Evolutionary conservation across 2,329 filamentous ascomycete species (phyloP).

Genomic region (Aspergillus sojae): DNA sequence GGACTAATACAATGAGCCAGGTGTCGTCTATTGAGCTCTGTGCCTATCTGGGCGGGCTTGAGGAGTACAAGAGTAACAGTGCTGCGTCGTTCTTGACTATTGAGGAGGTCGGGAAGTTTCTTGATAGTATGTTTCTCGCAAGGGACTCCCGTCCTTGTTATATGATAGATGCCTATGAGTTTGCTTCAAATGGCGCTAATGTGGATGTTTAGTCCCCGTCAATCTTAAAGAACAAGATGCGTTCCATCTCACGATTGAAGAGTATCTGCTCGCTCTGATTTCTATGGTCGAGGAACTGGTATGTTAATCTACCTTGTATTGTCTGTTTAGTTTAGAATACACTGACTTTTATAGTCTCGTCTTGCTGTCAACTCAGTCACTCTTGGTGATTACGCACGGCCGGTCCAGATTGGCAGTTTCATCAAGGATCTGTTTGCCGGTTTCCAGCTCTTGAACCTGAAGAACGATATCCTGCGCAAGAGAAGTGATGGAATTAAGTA

Average conservation of each 20-base stretch:
- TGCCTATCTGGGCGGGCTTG: constrained; percentile 80
- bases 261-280: constrained; percentile 89
- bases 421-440: constrained; percentile 94
- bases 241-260: constrained; percentile 96
- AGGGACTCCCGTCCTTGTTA: constrained; percentile 10
- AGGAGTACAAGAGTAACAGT: constrained; percentile 56
- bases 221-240: constrained; percentile 87
- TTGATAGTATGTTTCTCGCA: constrained; percentile 64
- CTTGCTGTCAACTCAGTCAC: constrained; percentile 95
- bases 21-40: constrained; percentile 61
- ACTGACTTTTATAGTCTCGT: constrained; percentile 57
- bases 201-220: constrained; percentile 68
- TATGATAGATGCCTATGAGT: background rate
- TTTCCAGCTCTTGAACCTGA: constrained; percentile 95
- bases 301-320: constrained; percentile 22
- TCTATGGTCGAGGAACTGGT: constrained; percentile 85
- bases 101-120: constrained; percentile 78
- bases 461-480: constrained; percentile 89
- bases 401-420: constrained; percentile 85
- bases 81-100: constrained; percentile 76
- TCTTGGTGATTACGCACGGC: constrained; percentile 81
- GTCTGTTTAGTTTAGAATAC: background rate
- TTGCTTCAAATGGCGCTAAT: constrained; percentile 6
- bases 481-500: constrained; percentile 95
- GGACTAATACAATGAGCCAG: constrained; percentile 36